phyloP scores from a whole-genome alignment of 306 rosid genomes.

The Begonia loranthoides region DNA sequence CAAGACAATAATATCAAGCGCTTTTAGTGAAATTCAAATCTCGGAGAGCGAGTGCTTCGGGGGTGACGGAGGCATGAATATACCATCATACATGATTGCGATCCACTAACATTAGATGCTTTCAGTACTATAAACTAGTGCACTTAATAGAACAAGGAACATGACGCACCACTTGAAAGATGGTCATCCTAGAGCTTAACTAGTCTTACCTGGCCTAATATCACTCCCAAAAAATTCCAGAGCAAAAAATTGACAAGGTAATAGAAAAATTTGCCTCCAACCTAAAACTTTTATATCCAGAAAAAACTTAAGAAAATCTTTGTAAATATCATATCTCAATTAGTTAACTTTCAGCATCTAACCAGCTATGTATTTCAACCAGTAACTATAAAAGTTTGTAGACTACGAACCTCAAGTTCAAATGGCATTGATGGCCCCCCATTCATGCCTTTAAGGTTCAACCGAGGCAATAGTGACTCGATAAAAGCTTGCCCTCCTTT shows the following conservation, averaged over 20 bases:
- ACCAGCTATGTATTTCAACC: neutral
- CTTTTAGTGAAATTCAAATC: too few relatives aligned
- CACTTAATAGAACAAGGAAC: too few relatives aligned
- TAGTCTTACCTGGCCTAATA: too few relatives aligned
- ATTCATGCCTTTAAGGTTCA: slow-evolving; percentile 59
- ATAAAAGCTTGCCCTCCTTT: slow-evolving; percentile 91
- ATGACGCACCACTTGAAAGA: too few relatives aligned
- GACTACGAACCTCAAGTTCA: slow-evolving; percentile 70
- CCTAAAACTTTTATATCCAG: neutral
- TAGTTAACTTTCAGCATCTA: neutral
- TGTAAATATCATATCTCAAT: neutral
- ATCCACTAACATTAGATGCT: too few relatives aligned
- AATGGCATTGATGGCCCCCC: slow-evolving; percentile 95
- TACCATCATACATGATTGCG: too few relatives aligned
- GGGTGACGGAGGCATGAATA: too few relatives aligned
- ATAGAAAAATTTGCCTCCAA: neutral
- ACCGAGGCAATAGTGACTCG: slow-evolving; percentile 68
- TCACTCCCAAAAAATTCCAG: neutral
- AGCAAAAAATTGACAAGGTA: neutral
- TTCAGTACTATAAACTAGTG: too few relatives aligned
- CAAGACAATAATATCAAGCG: too few relatives aligned
- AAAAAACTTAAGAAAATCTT: neutral
- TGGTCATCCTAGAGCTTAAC: too few relatives aligned
- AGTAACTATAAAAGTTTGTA: neutral
- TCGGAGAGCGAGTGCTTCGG: too few relatives aligned